Base-by-base conservation (phyloP, 306 rosid genomes). In the Corylus avellana region DNA sequence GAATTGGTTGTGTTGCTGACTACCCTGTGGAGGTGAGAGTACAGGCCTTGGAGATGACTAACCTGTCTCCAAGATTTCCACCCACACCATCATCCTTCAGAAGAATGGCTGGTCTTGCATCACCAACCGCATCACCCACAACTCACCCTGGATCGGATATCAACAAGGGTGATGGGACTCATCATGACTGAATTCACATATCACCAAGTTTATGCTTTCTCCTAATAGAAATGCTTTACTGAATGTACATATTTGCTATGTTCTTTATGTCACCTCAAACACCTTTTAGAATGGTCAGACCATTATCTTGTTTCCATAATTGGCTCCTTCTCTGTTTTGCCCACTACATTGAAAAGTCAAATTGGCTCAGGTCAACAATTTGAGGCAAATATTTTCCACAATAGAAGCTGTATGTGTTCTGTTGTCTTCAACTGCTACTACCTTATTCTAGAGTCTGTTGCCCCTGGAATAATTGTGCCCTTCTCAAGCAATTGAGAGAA, bases 1-100 rank as follows among this genome's bases (percentile, higher is more conserved):
- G 99, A 80, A 95, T 95, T 48, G 98, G 99, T 42, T 95, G 98
- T 77, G 94, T 95, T 55, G 93, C 94, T 63, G 99, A 95, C 77
- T 95, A 93, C 78, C 99, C 99, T 12, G 79, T 77, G 4, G 92
- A 93, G 83, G 85, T 95, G 75, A 90, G 98, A 74, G 76, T 37
- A 4, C 98, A 95, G 82, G 99, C 99, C 25, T 81, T 95, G 77
- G 99, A 93, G 78, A 90, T 93, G 78, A 87, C 91, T 44, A 82
- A 84, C 84, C 92, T 95, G 56, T 90, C 97, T 83, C 96, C 99
- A 50, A 85, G 62, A 54, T 5, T 58, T 70, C 86, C 89, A 29
- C 89, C 89, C 2, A 85, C 94, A 16, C 96, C 96, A 55, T 78
- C 84, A 4, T 49, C 88, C 12, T 79, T 37, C 80, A 47, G 75